Evolutionary conservation across 179 eudicot species (phyloP), one percentile per base, ranked within the genome.

Genomic region (Beta macrorhiza): DNA sequence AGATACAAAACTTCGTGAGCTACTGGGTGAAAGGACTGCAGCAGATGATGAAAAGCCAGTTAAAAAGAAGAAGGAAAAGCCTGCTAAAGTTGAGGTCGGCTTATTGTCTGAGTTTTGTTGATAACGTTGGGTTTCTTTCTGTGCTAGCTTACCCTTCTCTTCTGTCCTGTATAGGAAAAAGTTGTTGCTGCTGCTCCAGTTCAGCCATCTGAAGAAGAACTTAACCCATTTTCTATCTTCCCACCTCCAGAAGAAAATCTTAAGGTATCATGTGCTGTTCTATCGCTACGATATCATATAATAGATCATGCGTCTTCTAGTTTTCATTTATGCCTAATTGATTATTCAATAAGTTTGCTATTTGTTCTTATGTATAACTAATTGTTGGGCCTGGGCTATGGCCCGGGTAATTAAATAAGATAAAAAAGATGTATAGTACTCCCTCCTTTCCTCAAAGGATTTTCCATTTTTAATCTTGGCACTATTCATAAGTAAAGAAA

Each of bases 51-150:
- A 95, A 85, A 93, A 92, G 82, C 95, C 93, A 63, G 78, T 86
- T 9, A 93, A 90, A 86, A 92, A 91, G 95, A 95, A 95, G 88
- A 93, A 95, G 88, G 98, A 93, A 86, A 95, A 93, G 89, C 91
- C 97, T 72, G 89, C 83, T 19, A 95, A 92, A 89, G 90, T 86
- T 76, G 93, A 93, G 95, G 96, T 91, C 29, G 59, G 75, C 58
- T 0, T 68, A n/a, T 19, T 56, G 44, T n/a, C 42, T 22, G 55
- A 56, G 20, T 45, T 20, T 10, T 42, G 25, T 16, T 67, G 13
- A 29, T n/a, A 32, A 17, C 5, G 32, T 10, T 56, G 20, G 65
- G 51, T 47, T 22, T 45, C 64, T 57, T 64, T 77, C 69, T 78
- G 73, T 78, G 59, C 42, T 70, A 55, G 55, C 68, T 74, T 53